Evolutionary conservation across 305 asterid genomes (phyloP), one percentile per base, ranked within the genome.

Genomic region (Fraxinus dipetala): DNA sequence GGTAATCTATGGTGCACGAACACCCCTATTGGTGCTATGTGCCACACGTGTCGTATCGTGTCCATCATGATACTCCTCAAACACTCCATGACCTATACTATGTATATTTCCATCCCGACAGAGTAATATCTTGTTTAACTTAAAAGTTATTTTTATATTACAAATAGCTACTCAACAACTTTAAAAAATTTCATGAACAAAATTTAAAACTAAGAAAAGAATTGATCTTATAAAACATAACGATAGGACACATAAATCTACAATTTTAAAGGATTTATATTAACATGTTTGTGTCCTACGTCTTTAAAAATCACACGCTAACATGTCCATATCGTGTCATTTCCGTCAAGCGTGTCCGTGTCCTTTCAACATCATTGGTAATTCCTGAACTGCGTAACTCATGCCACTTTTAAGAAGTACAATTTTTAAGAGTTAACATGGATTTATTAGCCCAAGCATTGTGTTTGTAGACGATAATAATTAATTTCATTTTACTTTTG

Each of bases 371-470:
- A 16, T 14, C 3, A 6, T 48, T 48, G 59, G 20, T 48, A 48
- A 48, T 48, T 54, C 7, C 4, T 54, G 65, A 54, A n/a, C 26
- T n/a, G 2, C 24, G 3, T n/a, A 1, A 54, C 26, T 54, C 26
- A 1, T 54, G 6, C 6, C 65, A 54, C 26, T 54, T 16, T 1
- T 10, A 40, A 54, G 26, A 54, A 54, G 65, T 31, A 30, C 22
- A 67, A 34, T 65, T 79, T 61, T 82, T 13, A 45, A 31, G 22
- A 32, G 6, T 35, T 45, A n/a, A 34, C 79, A 28, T 81, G 82
- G 80, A 73, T 45, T 43, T 63, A 35, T 77, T 78, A n/a, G 7
- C 65, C 8, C 26, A n/a, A 54, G 54, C 40, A 73, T 78, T 72
- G 65, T 43, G 20, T 70, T 76, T 69, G 63, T 74, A 78, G 14